These are phyloP conservation scores for Lachnellula cervina DNA, from an alignment of 2,329 filamentous ascomycete species.

Conservation along the genomic window DNA sequence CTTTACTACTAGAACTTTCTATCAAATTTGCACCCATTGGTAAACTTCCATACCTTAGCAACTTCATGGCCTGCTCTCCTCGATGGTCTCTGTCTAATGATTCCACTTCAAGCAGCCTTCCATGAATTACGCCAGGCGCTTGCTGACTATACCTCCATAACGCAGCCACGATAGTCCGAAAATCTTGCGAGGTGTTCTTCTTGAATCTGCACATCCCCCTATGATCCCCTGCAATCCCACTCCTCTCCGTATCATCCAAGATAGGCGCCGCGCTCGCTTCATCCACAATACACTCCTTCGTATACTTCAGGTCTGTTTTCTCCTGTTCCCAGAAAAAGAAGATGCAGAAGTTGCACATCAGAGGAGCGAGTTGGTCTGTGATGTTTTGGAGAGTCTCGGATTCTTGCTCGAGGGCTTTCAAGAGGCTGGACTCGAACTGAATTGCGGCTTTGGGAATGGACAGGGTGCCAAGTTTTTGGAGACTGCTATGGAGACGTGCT, in stretches of 20 bases:
- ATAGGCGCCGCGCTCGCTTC: conserved; percentile 61
- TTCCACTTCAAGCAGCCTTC: no score
- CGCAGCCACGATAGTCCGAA: neutral
- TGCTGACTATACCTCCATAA: neutral
- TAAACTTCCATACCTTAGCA: no score
- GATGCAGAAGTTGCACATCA: conserved; percentile 35
- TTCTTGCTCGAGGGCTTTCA: conserved; percentile 47
- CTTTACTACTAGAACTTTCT: no score
- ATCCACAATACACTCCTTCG: conserved; percentile 58
- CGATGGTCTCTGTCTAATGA: no score
- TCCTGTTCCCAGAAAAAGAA: conserved; percentile 39
- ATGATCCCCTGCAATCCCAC: conserved; percentile 26
- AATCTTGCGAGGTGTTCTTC: neutral
- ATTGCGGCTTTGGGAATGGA: conserved; percentile 25
- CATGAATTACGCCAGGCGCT: neutral
- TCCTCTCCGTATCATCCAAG: conserved; percentile 33
- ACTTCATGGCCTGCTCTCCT: no score
- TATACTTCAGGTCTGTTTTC: conserved; percentile 33
- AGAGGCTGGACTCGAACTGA: conserved; percentile 39
- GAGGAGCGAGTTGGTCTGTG: conserved; percentile 34
- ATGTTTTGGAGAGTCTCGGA: conserved; percentile 37
- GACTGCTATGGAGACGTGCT: conserved; percentile 22
- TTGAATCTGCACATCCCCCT: conserved; percentile 2
- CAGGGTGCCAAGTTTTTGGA: conserved; percentile 30
- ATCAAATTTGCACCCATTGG: no score